phyloP scores from a whole-genome alignment of 495 filamentous ascomycete species.

The Penicillium canescens region DNA sequence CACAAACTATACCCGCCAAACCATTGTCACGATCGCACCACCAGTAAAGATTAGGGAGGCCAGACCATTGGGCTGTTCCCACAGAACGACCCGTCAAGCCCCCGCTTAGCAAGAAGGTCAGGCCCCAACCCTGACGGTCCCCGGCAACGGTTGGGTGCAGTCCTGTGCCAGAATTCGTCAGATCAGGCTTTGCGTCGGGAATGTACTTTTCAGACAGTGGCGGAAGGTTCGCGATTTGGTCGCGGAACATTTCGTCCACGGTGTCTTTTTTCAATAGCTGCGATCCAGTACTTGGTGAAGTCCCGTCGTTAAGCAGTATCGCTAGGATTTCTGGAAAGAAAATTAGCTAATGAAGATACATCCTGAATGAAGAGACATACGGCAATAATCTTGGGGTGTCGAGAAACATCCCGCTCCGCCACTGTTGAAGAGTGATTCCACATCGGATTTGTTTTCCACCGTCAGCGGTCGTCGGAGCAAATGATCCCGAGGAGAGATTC shows the following conservation, averaged over 20 bases:
- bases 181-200: conserved; percentile 49
- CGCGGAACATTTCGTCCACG: conserved; percentile 59
- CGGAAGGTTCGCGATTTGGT: conserved; percentile 59
- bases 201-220: conserved; percentile 46
- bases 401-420: conserved; percentile 59
- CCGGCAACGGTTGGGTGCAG: conserved; percentile 52
- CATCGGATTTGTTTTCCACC: conserved; percentile 26
- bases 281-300: conserved; percentile 43
- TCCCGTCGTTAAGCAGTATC: conserved; percentile 51
- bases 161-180: conserved; percentile 44
- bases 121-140: conserved; percentile 59
- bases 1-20: conserved; percentile 55
- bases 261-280: conserved; percentile 51
- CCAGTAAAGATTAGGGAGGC: conserved; percentile 62
- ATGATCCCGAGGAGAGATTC: conserved; percentile 46
- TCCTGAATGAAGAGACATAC: conserved; percentile 32
- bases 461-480: conserved; percentile 43
- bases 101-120: conserved; percentile 54
- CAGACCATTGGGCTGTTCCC: conserved; percentile 57
- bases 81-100: conserved; percentile 48
- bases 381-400: conserved; percentile 54
- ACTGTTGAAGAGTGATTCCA: conserved; percentile 44
- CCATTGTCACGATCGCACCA: conserved; percentile 60
- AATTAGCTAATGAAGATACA: not conserved
- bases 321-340: conserved; percentile 37